phyloP scores from a whole-genome alignment of 805 yeast genomes.

The Nakazawaea pomicola region DNA sequence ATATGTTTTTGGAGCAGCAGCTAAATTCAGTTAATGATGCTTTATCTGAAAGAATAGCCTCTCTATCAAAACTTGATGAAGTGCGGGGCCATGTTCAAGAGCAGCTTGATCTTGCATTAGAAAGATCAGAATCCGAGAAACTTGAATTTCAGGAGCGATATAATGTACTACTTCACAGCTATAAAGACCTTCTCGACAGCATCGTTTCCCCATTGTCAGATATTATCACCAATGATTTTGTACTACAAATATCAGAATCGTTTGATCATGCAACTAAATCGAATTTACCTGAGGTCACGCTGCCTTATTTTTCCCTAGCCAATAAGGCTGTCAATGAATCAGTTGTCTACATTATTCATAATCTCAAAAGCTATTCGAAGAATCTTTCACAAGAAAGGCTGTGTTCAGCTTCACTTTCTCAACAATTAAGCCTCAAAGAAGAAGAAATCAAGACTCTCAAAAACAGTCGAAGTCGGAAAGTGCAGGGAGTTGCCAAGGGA shows the following conservation, averaged over 20 bases:
- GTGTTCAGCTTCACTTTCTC: neutral
- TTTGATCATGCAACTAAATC: neutral
- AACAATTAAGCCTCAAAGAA: neutral
- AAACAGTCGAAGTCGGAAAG: neutral
- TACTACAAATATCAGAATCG: neutral
- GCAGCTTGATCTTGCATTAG: too few relatives aligned
- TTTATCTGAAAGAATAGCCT: neutral
- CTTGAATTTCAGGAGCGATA: neutral
- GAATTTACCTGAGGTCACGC: neutral
- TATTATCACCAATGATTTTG: neutral
- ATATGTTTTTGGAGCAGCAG: neutral
- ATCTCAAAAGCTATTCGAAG: conserved; percentile 2
- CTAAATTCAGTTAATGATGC: conserved; percentile 3
- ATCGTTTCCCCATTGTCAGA: neutral
- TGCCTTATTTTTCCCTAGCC: neutral
- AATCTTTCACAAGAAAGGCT: neutral
- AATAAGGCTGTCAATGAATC: neutral
- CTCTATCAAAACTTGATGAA: neutral
- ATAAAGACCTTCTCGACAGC: neutral
- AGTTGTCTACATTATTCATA: neutral
- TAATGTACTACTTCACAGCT: too few relatives aligned
- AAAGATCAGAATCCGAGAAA: too few relatives aligned
- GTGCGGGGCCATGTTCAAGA: neutral
- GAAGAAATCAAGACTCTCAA: conserved; percentile 1
- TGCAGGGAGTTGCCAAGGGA: too few relatives aligned